Base-by-base conservation (phyloP, 371 early-diverging fungal species). In the Mortierella sp. region DNA sequence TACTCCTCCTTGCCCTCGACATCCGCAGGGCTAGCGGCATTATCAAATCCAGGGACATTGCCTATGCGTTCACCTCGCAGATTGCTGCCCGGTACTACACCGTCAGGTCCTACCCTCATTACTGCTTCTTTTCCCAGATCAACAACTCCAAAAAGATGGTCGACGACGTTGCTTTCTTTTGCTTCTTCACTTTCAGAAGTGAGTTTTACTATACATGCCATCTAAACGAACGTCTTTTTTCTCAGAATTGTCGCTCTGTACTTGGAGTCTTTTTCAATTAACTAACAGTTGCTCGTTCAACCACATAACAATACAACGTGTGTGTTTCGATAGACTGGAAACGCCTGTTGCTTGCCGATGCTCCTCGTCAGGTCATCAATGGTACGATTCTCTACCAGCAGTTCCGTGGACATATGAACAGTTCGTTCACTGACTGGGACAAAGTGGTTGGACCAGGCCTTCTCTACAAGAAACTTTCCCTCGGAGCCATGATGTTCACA, bases 121-220 rank as follows among this genome's bases (percentile, higher is more conserved):
- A 90, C 77, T 96, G 97, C 86, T 89, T 97, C 61, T 95, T 96
- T 78, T 74, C 85, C 11, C 90, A 93, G 50, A 94, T 97, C 73
- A 88, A 94, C 64, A 86, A 88, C 61, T 91, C 92, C 0, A 88
- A 91, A 44, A 93, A 88, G 80, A 73, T 78, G 45, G 88, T 88
- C 19, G 97, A 97, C 74, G 80, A 87, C 2, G 64, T 94, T 14
- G 95, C 96, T 22, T 96, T 96, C 84, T 96, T 91, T 86, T 94
- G 95, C 22, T 97, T 95, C 85, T 97, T 95, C 85, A 89, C 91
- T 11, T 90, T 96, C 69, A 93, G 94, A 88, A 94, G 95, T 92
- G 87, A 58, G 83, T 65, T 9, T 9, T 11, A 4, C 37, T 26
- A 40, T 53, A 67, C 11, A 69, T 4, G 53, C 14, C 19, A 79